Percentiles rank a stretch among this genome's conserved stretches.
Conservation (phyloP, 805 yeast species). For the Ogataea philodendri region DNA sequence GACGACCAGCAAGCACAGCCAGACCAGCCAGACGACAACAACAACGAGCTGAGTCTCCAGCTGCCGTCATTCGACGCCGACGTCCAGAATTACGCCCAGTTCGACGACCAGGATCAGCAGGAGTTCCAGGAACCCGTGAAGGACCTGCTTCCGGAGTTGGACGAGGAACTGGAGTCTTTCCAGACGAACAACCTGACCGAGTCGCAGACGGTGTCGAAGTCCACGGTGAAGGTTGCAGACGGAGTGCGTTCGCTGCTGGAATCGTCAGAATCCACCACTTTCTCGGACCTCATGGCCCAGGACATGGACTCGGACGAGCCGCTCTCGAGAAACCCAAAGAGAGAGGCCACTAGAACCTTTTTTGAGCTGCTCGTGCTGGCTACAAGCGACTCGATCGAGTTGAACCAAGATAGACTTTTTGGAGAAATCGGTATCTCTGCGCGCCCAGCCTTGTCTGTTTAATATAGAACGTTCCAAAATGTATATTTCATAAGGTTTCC, state of each 20-base stretch:
- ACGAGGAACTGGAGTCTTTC: conserved; percentile 24
- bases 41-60: conserved; percentile 22
- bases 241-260: conserved; percentile 39
- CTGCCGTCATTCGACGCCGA: conserved; percentile 21
- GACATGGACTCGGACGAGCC: conserved; percentile 36
- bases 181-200: conserved; percentile 20
- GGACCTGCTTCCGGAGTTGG: conserved; percentile 22
- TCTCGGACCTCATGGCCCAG: conserved; percentile 40
- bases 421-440: conserved; percentile 52
- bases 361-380: conserved; percentile 83
- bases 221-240: conserved; percentile 55
- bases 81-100: conserved; percentile 21
- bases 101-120: conserved; percentile 13
- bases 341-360: conserved; percentile 69
- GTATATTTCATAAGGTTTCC: conserved; percentile 5
- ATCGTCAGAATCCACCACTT: conserved; percentile 25
- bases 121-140: conserved; percentile 12
- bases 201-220: conserved; percentile 37
- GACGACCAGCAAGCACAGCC: conserved; percentile 1
- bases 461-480: conserved; percentile 1
- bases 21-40: conserved; percentile 4
- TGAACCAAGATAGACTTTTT: conserved; percentile 60
- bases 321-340: conserved; percentile 40
- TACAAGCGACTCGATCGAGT: conserved; percentile 63
- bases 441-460: conserved; percentile 10